Base-by-base conservation (phyloP, 2,329 filamentous ascomycete genomes). In the Ceratocystis lukuohia region DNA sequence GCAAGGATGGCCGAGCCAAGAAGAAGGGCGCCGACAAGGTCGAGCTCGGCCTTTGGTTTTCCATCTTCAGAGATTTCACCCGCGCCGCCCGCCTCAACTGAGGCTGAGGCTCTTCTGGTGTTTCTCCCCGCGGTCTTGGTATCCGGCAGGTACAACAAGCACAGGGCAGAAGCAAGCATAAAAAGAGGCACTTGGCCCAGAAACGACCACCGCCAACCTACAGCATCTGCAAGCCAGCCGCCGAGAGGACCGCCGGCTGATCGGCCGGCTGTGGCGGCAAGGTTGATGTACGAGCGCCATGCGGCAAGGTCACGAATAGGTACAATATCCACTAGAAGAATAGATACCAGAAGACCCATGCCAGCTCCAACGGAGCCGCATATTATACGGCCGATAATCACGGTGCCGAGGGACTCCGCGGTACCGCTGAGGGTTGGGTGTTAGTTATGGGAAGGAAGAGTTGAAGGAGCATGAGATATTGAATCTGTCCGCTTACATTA, bases 181-280 rank as follows among this genome's bases (percentile, higher is more conserved):
- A 83, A 85, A 0, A 87, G 72, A 0, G 85, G 85, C 0, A 85
- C 81, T 70, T 88, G 85, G 1, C 85, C 75, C 2, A 85, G 71
- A 68, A 88, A 88, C 66, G 83, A 86, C 80, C 82, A 87, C 25
- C 87, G 78, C 86, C 86, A 89, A 8, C 86, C 86, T 25, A 89
- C 77, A 1, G 75, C 77, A 69, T 88, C 84, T 28, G 84, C 84
- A 10, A 89, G 80, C 44, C 82, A 79, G 1, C 86, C 86, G 2
- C 86, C 86, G 7, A 81, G 70, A 0, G 80, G 81, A 0, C 80
- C 81, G 1, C 81, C 81, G 0, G 82, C 70, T 57, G 79, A 81
- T 45, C 81, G 75, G 1, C 80, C 81, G 1, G 77, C 75, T 0
- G 81, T 82, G 10, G 79, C 77, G 10, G 79, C 77, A 0, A 83